phyloP scores from a whole-genome alignment of 139 green algal species.

The Closterium sp. region DNA sequence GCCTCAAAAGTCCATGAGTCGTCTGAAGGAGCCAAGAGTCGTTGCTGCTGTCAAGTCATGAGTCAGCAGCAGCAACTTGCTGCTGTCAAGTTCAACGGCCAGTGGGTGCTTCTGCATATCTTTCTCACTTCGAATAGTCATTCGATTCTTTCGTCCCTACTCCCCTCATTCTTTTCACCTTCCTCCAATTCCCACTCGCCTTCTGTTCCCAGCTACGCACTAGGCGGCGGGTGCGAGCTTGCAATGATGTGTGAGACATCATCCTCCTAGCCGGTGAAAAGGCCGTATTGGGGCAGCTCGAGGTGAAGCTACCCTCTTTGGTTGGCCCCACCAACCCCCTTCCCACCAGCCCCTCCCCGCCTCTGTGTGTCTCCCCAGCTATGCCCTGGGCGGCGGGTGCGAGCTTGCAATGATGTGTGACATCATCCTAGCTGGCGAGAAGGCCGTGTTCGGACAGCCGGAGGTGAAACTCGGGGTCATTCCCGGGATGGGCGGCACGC shows the following conservation, averaged over 20 bases:
- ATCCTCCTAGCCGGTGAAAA: constrained; percentile 67
- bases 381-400: constrained; percentile 69
- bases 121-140: too few relatives aligned
- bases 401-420: constrained; percentile 78
- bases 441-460: constrained; percentile 66
- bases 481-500: constrained; percentile 74
- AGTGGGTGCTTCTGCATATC: too few relatives aligned
- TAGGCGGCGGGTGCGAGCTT: constrained; percentile 65
- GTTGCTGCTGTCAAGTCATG: not conserved
- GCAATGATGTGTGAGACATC: constrained; percentile 79
- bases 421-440: constrained; percentile 71
- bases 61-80: too few relatives aligned
- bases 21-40: not conserved
- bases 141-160: too few relatives aligned
- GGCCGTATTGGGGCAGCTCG: constrained; percentile 69
- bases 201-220: constrained; percentile 28
- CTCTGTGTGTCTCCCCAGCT: not conserved
- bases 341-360: not conserved
- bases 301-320: constrained; percentile 53
- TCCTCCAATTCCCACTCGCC: not conserved
- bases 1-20: too few relatives aligned
- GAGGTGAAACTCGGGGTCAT: constrained; percentile 71
- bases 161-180: too few relatives aligned
- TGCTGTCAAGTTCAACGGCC: too few relatives aligned
- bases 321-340: not conserved